Evolutionary conservation across 208 protist genomes (phyloP), one percentile per base, ranked within the genome.

Genomic region (Leptomonas seymouri): DNA sequence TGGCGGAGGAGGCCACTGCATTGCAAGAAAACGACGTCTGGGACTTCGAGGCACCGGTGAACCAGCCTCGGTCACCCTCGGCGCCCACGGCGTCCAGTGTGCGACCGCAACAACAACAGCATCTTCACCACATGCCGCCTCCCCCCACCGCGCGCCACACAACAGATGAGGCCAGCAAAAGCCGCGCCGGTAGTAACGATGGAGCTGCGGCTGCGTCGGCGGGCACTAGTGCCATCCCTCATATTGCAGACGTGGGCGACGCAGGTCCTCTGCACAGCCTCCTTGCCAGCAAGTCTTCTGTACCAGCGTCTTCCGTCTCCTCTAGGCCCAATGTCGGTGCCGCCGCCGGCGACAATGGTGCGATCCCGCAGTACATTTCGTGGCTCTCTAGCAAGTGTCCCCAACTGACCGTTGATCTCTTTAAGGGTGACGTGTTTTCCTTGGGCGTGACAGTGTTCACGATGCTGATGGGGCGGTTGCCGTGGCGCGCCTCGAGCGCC

Each of bases 341-440:
- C 12, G 27, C 34, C 7, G 14, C 49, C 11, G 31, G 18, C 48
- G 25, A 18, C 3, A 20, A 15, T 9, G 49, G 45, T 1, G 53
- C 56, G 0, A 27, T 39, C 0, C 36, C 3, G 18, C 67, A 69
- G 30, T 61, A 53, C 34, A 11, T 30, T 5, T 2, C 49, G 31
- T 31, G 23, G 49, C 59, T 53, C 23, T 51, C 42, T 23, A 12
- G 25, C 27, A 27, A n/a, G 45, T 58, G 20, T 23, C 34, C 11
- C n/a, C 44, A 62, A 3, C 20, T 21, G 36, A 56, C 56, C 16
- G 82, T 86, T 3, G 78, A 91, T 44, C 68, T 91, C n/a, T 88
- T 91, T 57, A 88, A 86, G 60, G 80, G 72, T 1, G 86, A 91
- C 57, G 82, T 88, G n/a, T 91, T 91, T 46, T 65, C 86, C 18